Conservation (phyloP, 805 yeast genomes). For the Blastobotrys parvus region DNA sequence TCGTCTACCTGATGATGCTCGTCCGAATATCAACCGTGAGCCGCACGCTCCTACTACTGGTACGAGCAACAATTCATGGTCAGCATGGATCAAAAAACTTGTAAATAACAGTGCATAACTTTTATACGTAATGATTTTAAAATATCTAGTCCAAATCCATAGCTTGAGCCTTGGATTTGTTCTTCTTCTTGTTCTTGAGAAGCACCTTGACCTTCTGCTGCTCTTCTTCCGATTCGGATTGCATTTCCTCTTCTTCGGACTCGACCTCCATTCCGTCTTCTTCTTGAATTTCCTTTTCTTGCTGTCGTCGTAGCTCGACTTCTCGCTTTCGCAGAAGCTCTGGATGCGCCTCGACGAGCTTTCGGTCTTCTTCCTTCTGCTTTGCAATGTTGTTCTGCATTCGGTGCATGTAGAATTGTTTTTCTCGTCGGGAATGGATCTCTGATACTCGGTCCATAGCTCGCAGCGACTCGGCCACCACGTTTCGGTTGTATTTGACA, state of each 20-base stretch:
- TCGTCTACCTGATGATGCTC: neutral
- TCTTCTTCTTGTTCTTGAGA: conserved; percentile 50
- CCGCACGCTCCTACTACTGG: too few relatives aligned
- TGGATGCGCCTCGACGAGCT: conserved; percentile 81
- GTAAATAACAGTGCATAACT: neutral
- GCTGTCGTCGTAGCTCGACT: conserved; percentile 76
- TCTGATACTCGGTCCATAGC: conserved; percentile 96
- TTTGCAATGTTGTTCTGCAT: conserved; percentile 95
- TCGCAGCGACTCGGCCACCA: conserved; percentile 85
- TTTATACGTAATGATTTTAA: neutral
- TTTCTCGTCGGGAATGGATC: conserved; percentile 91
- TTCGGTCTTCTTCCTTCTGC: conserved; percentile 76
- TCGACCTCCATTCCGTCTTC: conserved; percentile 40
- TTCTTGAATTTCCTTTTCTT: conserved; percentile 38
- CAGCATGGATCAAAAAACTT: neutral
- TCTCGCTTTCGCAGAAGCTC: conserved; percentile 88
- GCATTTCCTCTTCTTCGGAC: conserved; percentile 32
- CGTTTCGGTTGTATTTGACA: conserved; percentile 93
- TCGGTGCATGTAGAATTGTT: conserved; percentile 98
- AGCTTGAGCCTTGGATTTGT: neutral
- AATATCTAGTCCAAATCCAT: conserved; percentile 1
- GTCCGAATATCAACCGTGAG: too few relatives aligned
- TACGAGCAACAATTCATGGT: too few relatives aligned
- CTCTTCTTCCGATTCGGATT: too few relatives aligned
- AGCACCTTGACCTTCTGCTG: conserved; percentile 38